These are phyloP conservation scores for Nadsonia commutata DNA, from an alignment of 1,139 yeast genomes.

Conservation along the genomic window DNA sequence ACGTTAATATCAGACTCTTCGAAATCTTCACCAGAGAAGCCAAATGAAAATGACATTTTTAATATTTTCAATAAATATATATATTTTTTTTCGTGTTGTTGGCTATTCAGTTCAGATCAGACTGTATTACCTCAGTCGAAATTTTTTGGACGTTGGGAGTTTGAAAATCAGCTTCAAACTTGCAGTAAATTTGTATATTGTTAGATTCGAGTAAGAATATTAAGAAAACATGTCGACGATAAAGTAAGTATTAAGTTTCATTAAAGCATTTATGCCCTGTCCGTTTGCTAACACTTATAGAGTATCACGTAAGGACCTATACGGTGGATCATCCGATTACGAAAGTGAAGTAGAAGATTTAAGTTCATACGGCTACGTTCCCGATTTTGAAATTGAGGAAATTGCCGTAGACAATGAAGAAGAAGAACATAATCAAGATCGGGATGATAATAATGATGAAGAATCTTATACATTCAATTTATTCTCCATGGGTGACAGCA, in stretches of 20 bases:
- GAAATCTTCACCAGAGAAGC: conserved; percentile 16
- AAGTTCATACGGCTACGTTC: background rate
- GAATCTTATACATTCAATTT: background rate
- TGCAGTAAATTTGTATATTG: no score
- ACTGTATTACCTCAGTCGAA: background rate
- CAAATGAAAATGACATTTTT: conserved; percentile 13
- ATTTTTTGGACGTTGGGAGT: background rate
- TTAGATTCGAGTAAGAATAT: no score
- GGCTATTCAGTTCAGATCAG: no score
- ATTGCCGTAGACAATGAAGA: background rate
- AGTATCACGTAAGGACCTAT: background rate
- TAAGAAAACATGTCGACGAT: background rate
- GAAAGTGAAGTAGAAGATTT: background rate
- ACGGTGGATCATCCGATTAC: background rate
- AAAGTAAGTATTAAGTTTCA: background rate
- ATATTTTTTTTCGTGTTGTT: no score
- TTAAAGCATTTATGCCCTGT: background rate
- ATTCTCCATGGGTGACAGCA: background rate
- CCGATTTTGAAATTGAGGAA: background rate
- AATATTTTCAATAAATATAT: no score
- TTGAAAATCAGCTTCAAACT: background rate
- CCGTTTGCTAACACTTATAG: no score
- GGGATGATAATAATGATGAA: background rate
- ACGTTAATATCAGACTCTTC: conserved; percentile 7
- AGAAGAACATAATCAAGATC: background rate